Conservation (phyloP, 1,284 basidiomycete genomes). For the Tetrapyrgos nigripes region DNA sequence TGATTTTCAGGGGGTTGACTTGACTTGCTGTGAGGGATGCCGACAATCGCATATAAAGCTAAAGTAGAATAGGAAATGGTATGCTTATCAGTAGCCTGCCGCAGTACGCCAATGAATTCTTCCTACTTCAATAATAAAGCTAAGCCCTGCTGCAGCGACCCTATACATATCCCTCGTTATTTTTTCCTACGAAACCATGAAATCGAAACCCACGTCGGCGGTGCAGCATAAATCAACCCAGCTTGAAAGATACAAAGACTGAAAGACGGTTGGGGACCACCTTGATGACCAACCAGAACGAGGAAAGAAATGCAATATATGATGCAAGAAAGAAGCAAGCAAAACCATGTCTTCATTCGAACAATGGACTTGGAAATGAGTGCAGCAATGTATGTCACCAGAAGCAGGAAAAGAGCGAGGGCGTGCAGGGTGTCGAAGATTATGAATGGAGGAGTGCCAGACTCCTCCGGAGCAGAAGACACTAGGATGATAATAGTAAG, state of each 20-base stretch:
- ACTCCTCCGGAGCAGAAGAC: too few species aligned
- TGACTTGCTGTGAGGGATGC: background rate
- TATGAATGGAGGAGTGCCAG: background rate
- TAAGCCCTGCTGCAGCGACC: conserved; percentile 4
- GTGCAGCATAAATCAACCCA: conserved; percentile 15
- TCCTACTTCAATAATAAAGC: conserved; percentile 8
- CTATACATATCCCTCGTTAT: too few species aligned
- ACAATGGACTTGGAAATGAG: conserved; percentile 4
- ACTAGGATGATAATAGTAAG: too few species aligned
- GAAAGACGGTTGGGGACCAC: conserved; percentile 5
- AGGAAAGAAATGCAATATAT: conserved; percentile 14
- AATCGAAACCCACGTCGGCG: conserved; percentile 3
- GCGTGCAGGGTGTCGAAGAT: conserved; percentile 10
- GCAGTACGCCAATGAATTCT: background rate
- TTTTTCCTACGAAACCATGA: too few species aligned
- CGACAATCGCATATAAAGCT: conserved; percentile 12
- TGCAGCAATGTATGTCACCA: conserved; percentile 4
- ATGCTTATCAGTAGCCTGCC: background rate
- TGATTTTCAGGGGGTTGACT: background rate
- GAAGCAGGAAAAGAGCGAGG: conserved; percentile 3
- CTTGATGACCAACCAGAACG: conserved; percentile 16
- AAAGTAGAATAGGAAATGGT: background rate
- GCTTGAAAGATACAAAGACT: conserved; percentile 10
- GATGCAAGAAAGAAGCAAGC: conserved; percentile 9
- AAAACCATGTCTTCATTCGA: conserved; percentile 14